Conservation (phyloP, 2,329 filamentous ascomycete genomes). For the Cylindrodendrum hubeiense region DNA sequence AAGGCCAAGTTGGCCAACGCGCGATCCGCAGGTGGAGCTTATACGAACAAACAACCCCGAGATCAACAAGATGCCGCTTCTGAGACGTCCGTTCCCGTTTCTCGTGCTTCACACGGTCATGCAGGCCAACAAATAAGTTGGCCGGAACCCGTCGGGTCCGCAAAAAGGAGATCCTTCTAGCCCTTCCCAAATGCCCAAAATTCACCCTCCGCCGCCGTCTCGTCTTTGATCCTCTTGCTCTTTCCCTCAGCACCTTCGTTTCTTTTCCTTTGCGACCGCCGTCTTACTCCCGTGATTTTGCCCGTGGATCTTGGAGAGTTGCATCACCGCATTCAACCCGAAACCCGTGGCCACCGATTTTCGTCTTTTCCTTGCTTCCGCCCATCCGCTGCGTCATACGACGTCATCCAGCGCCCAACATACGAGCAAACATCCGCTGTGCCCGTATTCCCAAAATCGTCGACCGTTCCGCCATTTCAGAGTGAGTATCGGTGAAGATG, state of each 20-base stretch:
- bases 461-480: neutral
- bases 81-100: conserved; percentile 1
- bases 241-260: neutral
- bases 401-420: neutral
- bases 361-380: neutral
- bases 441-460: neutral
- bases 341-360: neutral
- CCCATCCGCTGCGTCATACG: neutral
- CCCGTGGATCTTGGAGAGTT: neutral
- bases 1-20: neutral
- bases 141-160: neutral
- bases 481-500: neutral
- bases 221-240: neutral
- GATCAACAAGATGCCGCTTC: neutral
- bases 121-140: neutral
- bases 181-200: neutral
- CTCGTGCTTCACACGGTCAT: neutral
- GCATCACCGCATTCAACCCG: neutral
- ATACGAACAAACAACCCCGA: neutral
- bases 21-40: neutral
- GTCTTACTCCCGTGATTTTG: neutral
- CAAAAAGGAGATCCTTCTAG: neutral
- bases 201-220: neutral
- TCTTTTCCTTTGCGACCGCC: neutral
- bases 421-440: neutral